phyloP scores from a whole-genome alignment of 129 eudicot genomes.

The Artemisia tridentata region DNA sequence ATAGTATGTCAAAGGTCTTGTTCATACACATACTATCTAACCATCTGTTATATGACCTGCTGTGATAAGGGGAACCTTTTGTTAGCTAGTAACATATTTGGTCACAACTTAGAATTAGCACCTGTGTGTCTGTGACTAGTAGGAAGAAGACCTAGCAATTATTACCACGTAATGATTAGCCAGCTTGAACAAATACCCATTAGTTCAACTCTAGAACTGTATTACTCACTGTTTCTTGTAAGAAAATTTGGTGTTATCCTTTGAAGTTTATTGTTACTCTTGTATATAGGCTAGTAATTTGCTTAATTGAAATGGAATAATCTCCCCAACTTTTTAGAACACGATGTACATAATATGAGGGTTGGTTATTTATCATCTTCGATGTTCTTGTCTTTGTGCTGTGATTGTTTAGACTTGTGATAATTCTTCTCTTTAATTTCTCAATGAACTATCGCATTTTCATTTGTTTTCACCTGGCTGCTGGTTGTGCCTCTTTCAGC shows the following conservation, averaged over 20 bases:
- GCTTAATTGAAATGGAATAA: background rate
- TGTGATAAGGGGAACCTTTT: background rate
- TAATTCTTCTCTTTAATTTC: background rate
- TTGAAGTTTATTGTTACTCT: constrained; percentile 1
- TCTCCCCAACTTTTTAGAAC: background rate
- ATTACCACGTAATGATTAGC: background rate
- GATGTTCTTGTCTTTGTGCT: background rate
- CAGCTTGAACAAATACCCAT: background rate
- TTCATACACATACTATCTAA: background rate
- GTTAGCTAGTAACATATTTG: constrained; percentile 3
- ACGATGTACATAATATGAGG: constrained; percentile 3
- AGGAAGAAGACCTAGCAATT: background rate
- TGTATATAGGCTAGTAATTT: constrained; percentile 1
- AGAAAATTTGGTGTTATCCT: background rate
- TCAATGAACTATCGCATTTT: constrained; percentile 17
- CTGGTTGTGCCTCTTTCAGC: constrained; percentile 39
- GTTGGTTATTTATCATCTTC: background rate
- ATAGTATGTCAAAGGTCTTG: background rate
- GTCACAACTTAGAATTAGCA: background rate
- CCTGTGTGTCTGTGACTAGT: too few species aligned
- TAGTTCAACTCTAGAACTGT: background rate
- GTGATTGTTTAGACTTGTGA: background rate
- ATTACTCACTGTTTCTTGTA: background rate
- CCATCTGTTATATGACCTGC: background rate
- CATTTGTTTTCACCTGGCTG: constrained; percentile 18